Conservation (phyloP, 768 basidiomycete genomes). For the Mycena indigotica region DNA sequence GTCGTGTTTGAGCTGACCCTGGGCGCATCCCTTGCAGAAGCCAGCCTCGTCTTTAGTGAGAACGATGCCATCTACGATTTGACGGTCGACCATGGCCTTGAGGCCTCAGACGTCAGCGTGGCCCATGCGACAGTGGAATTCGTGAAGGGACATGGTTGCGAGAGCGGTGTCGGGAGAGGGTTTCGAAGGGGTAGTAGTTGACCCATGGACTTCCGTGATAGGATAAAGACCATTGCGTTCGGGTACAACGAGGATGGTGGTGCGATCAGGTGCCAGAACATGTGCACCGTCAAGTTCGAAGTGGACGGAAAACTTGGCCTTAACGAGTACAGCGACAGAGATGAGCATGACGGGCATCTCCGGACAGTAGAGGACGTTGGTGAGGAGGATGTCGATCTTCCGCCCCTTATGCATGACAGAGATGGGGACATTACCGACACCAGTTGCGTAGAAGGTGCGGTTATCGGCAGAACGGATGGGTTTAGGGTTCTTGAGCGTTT, state of each 20-base stretch:
- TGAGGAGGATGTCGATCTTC: background rate
- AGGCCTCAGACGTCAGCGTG: constrained; percentile 25
- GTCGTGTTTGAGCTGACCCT: constrained; percentile 27
- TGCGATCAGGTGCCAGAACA: background rate
- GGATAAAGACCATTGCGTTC: background rate
- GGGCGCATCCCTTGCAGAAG: constrained; percentile 33
- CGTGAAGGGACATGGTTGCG: constrained; percentile 14
- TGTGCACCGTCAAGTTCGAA: background rate
- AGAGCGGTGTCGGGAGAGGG: too few species aligned
- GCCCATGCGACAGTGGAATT: constrained; percentile 28
- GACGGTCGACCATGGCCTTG: constrained; percentile 16
- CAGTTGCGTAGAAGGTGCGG: constrained; percentile 23
- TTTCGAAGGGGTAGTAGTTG: too few species aligned
- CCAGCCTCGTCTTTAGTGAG: constrained; percentile 14
- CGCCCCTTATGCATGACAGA: constrained; percentile 18
- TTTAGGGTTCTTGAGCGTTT: too few species aligned
- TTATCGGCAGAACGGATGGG: too few species aligned
- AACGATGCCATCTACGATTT: constrained; percentile 24
- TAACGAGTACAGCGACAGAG: constrained; percentile 16
- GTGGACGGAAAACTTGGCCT: background rate
- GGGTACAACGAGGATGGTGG: background rate
- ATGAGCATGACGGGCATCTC: constrained; percentile 5
- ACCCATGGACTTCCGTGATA: background rate
- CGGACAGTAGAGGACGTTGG: background rate
- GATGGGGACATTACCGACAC: constrained; percentile 25